These are phyloP conservation scores for Cystobasidium pallidum DNA, from an alignment of 1,284 basidiomycete genomes.

Conservation along the genomic window DNA sequence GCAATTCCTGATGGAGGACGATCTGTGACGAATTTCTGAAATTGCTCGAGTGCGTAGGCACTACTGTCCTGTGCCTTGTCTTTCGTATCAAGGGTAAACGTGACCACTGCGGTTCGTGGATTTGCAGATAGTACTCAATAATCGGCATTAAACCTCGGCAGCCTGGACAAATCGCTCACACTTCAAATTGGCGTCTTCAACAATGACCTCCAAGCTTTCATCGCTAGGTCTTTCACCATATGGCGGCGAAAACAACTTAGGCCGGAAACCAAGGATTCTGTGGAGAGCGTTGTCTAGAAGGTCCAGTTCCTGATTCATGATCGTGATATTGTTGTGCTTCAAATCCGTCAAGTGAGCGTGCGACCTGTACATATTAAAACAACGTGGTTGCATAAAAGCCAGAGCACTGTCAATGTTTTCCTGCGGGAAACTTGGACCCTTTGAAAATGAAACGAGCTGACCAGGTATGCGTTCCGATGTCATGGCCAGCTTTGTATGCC, in stretches of 20 bases:
- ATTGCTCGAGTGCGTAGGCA: conserved; percentile 11
- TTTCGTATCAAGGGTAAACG: conserved; percentile 42
- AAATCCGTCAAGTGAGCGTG: background rate
- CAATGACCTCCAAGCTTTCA: background rate
- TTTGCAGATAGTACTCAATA: background rate
- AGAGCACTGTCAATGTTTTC: background rate
- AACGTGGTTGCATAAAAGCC: too few relatives aligned
- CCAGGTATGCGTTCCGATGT: conserved; percentile 53
- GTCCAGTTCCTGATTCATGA: conserved; percentile 50
- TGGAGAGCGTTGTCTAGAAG: conserved; percentile 48
- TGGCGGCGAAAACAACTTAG: conserved; percentile 50
- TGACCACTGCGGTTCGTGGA: background rate
- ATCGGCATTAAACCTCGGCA: background rate
- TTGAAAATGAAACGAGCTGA: conserved; percentile 43
- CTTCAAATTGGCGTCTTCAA: background rate
- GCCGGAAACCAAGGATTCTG: conserved; percentile 54
- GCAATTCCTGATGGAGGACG: conserved; percentile 34
- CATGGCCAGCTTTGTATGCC: conserved; percentile 51
- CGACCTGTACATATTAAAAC: background rate
- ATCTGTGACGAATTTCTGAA: conserved; percentile 2
- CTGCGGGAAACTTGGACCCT: too few relatives aligned
- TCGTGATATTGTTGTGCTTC: conserved; percentile 47
- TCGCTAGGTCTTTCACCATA: background rate
- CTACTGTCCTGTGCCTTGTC: conserved; percentile 23
- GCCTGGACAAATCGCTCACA: background rate